phyloP scores from a whole-genome alignment of 306 rosid species.

The Mimosa pudica region DNA sequence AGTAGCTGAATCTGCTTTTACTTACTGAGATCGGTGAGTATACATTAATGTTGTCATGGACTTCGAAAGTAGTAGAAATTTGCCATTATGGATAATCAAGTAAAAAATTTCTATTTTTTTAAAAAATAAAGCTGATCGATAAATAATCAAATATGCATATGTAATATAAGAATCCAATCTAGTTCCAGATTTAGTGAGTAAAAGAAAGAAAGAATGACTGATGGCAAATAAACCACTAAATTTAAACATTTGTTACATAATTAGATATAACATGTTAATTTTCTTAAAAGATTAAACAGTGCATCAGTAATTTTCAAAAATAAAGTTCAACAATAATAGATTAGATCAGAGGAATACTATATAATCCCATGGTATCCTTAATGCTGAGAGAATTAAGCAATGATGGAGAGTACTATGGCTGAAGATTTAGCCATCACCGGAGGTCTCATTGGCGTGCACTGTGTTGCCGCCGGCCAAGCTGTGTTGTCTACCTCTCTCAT shows the following conservation, averaged over 20 bases:
- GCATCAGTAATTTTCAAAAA: too few species aligned
- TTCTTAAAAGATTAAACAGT: too few species aligned
- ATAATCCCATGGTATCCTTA: too few species aligned
- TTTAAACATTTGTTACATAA: too few species aligned
- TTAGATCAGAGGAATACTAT: too few species aligned
- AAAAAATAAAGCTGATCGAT: not conserved
- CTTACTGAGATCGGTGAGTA: not conserved
- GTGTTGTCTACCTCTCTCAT: slow-evolving; percentile 56
- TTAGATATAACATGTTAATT: too few species aligned
- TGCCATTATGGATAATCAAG: not conserved
- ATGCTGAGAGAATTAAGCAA: not conserved
- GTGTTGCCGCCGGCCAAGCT: slow-evolving; percentile 71
- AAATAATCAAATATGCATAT: slow-evolving; percentile 7
- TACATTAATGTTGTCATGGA: not conserved
- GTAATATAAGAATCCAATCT: slow-evolving; percentile 32
- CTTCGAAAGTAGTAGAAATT: not conserved
- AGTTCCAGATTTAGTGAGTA: slow-evolving; percentile 30
- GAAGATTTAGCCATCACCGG: slow-evolving; percentile 57
- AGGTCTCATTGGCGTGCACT: slow-evolving; percentile 66
- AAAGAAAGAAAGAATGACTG: not conserved
- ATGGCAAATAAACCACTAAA: not conserved
- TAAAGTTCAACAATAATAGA: too few species aligned
- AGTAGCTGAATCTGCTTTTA: not conserved
- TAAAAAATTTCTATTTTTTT: not conserved
- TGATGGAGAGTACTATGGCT: slow-evolving; percentile 16